A percentile compares a stretch with the other conserved stretches of the same genome.
Conservation (phyloP, 352 stramenopile genomes). For the Phytophthora vignae region DNA sequence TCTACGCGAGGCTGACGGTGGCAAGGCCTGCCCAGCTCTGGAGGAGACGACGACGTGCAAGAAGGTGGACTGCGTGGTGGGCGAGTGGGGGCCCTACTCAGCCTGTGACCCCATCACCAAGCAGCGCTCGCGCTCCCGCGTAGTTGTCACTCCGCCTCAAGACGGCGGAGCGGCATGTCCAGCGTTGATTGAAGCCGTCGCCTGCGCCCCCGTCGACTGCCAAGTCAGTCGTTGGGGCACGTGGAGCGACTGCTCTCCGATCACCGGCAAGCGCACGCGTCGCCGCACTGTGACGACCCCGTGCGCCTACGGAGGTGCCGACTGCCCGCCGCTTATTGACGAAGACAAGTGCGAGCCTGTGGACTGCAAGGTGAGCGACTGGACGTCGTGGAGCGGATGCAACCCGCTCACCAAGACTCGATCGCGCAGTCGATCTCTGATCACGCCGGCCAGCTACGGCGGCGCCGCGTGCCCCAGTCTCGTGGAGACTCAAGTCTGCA, state of each 20-base stretch:
- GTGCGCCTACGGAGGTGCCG: slow-evolving; percentile 43
- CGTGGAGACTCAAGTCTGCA: slow-evolving; percentile 43
- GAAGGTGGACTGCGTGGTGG: slow-evolving; percentile 57
- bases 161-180: slow-evolving; percentile 59
- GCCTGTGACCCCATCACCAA: slow-evolving; percentile 48
- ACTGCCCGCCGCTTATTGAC: slow-evolving; percentile 51
- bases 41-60: slow-evolving; percentile 49
- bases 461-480: slow-evolving; percentile 48
- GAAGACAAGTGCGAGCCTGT: slow-evolving; percentile 50
- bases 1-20: slow-evolving; percentile 48
- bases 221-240: slow-evolving; percentile 58
- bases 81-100: slow-evolving; percentile 55
- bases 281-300: slow-evolving; percentile 40
- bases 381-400: slow-evolving; percentile 54
- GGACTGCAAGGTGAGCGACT: slow-evolving; percentile 54
- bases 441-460: slow-evolving; percentile 41
- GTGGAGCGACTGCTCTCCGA: slow-evolving; percentile 48
- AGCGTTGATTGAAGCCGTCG: slow-evolving; percentile 36
- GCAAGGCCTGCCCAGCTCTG: slow-evolving; percentile 49
- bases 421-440: slow-evolving; percentile 42
- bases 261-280: slow-evolving; percentile 50
- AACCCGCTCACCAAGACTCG: slow-evolving; percentile 44
- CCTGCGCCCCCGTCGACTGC: slow-evolving; percentile 58
- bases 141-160: slow-evolving; percentile 47
- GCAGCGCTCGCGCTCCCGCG: slow-evolving; percentile 54